phyloP scores from a whole-genome alignment of 2,329 filamentous ascomycete genomes.

The Fusarium tjaetaba region DNA sequence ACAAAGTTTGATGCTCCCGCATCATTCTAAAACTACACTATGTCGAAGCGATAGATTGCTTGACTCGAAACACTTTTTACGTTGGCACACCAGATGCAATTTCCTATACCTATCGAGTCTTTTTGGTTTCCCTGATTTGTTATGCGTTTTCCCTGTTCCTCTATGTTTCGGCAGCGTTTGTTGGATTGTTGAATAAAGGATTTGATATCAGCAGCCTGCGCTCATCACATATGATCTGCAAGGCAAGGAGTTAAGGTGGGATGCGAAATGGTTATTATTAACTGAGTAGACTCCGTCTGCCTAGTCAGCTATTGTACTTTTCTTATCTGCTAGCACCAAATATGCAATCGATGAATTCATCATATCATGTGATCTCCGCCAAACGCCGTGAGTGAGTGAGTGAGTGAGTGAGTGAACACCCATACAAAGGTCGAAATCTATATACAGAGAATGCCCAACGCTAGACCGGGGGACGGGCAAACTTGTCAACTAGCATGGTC shows the following conservation, averaged over 20 bases:
- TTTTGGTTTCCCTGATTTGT: slow-evolving; percentile 4
- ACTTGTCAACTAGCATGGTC: background rate
- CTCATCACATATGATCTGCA: slow-evolving; percentile 15
- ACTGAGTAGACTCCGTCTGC: slow-evolving; percentile 2
- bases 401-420: slow-evolving; percentile 16
- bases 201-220: slow-evolving; percentile 10
- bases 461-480: background rate
- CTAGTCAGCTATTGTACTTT: slow-evolving; percentile 11
- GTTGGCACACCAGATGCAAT: slow-evolving; percentile 37
- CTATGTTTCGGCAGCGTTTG: slow-evolving; percentile 1
- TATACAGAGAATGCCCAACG: slow-evolving; percentile 22
- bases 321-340: slow-evolving; percentile 23
- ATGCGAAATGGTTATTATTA: slow-evolving; percentile 35
- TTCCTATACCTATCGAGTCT: slow-evolving; percentile 9
- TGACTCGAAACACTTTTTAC: background rate
- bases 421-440: slow-evolving; percentile 29
- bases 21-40: background rate
- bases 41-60: slow-evolving; percentile 3
- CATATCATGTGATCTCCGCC: slow-evolving; percentile 17
- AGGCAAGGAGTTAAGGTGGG: slow-evolving; percentile 35
- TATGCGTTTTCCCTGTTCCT: slow-evolving; percentile 8
- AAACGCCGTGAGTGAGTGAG: slow-evolving; percentile 30
- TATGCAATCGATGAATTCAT: slow-evolving; percentile 35
- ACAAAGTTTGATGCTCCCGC: background rate
- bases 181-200: slow-evolving; percentile 6